Base-by-base conservation (phyloP, 441 rosid species). In the Raphanus hybrid region DNA sequence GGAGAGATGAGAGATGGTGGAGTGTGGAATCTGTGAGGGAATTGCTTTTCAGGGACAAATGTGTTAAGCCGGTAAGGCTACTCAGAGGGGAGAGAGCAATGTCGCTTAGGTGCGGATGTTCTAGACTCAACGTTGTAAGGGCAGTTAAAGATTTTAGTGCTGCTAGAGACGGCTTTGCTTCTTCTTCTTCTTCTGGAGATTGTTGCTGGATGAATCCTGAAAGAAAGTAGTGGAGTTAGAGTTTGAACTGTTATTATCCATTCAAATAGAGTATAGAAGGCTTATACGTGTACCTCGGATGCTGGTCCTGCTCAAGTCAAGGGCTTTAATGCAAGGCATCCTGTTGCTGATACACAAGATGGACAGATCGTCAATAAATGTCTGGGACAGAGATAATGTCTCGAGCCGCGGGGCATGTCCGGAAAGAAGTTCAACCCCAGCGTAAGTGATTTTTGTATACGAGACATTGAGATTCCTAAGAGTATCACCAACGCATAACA, bases 301-400 rank as follows among this genome's bases (percentile, higher is more conserved):
- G 35, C 79, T 82, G 72, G 97, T 91, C 74, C 83, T 86, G 87
- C 97, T 90, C 73, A 96, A 81, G 85, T 96, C 92, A 74, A 96
- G 75, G 78, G 74, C 75, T 84, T 85, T 89, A 67, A 94, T 27
- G 3, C 88, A 80, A 64, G 92, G 79, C 85, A 96, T 91, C 82
- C 37, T 79, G 58, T 48, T 70, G 80, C 91, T 69, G 43, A 93
- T 80, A 84, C 73, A 88, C 48, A 87, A 74, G 45, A 96, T 54
- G 63, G 94, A 86, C 64, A 74, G 65, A 71, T 96, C 99, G 77
- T 92, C 91, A 0, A 91, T 72, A 45, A 35, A 71, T 75, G 97
- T 85, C 68, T 71, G 61, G 73, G 98, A 87, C 81, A 96, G 78
- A 18, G 88, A 86, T 8, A 96, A 80, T 58, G 45, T 71, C 78